Conservation (phyloP, 2,329 filamentous ascomycete genomes). For the Periconia sp. region DNA sequence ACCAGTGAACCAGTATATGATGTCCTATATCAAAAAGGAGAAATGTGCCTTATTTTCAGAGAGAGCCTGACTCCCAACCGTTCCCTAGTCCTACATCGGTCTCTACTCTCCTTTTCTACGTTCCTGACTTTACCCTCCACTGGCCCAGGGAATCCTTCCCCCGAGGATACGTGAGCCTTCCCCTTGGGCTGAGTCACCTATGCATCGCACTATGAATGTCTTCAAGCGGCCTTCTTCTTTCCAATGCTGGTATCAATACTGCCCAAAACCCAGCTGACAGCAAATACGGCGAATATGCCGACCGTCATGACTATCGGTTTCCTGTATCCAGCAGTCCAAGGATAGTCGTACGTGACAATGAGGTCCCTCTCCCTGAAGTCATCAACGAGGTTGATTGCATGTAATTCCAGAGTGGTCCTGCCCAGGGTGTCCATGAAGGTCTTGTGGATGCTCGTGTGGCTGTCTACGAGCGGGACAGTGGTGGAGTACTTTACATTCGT, state of each 20-base stretch:
- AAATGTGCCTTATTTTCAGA: too few species aligned
- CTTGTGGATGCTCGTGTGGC: conserved; percentile 70
- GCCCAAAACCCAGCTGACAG: conserved; percentile 75
- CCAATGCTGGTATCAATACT: conserved; percentile 83
- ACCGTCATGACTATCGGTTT: conserved; percentile 85
- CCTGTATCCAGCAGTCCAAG: conserved; percentile 73
- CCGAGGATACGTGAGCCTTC: too few species aligned
- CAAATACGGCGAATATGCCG: conserved; percentile 76
- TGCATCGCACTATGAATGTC: too few species aligned
- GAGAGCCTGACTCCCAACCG: too few species aligned
- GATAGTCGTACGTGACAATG: conserved; percentile 87
- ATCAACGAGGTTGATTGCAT: conserved; percentile 85
- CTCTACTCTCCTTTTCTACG: too few species aligned
- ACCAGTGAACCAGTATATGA: too few species aligned
- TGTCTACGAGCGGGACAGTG: conserved; percentile 71
- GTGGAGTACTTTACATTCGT: conserved; percentile 82
- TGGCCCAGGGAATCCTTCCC: too few species aligned
- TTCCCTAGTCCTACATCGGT: too few species aligned
- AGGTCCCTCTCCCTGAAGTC: conserved; percentile 85
- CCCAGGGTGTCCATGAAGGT: conserved; percentile 95
- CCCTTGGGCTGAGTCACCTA: too few species aligned
- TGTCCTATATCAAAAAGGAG: too few species aligned
- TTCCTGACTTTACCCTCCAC: too few species aligned
- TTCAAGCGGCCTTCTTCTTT: conserved; percentile 54
- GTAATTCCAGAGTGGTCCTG: conserved; percentile 80